Evolutionary conservation across 2,329 filamentous ascomycete genomes (phyloP).

Genomic region (Westerdykella aurantiaca): DNA sequence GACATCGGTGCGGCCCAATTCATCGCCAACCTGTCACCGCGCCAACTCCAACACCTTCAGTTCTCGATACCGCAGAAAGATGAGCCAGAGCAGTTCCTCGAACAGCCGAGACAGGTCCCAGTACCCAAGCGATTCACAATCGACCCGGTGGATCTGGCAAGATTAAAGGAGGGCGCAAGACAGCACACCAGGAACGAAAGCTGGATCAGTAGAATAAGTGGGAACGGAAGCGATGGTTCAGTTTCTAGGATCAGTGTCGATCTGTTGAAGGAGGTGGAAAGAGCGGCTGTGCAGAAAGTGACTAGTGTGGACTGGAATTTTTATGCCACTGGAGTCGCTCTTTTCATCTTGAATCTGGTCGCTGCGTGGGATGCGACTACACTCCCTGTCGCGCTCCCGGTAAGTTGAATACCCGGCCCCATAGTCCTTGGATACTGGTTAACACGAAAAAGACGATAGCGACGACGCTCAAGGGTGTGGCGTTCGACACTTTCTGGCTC

Average conservation of each 20-base stretch:
- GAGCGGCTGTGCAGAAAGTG: conserved; percentile 2
- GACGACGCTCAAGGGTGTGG: conserved; percentile 28
- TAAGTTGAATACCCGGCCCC: conserved; percentile 7
- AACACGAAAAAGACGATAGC: conserved; percentile 26
- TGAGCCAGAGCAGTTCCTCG: conserved; percentile 14
- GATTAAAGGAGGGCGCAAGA: background rate
- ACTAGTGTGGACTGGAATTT: conserved; percentile 17
- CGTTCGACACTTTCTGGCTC: conserved; percentile 45
- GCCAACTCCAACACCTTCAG: conserved; percentile 14
- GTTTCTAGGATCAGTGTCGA: conserved; percentile 2
- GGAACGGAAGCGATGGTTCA: background rate
- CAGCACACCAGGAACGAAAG: background rate
- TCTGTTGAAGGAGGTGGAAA: conserved; percentile 11
- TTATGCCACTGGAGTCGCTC: conserved; percentile 15
- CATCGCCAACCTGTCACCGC: conserved; percentile 10
- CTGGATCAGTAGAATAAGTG: background rate
- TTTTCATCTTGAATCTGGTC: conserved; percentile 21
- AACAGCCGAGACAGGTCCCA: conserved; percentile 11
- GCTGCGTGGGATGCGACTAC: conserved; percentile 20
- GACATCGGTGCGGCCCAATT: conserved; percentile 15
- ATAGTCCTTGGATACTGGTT: conserved; percentile 2
- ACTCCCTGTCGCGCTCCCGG: conserved; percentile 18
- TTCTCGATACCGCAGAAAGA: conserved; percentile 9
- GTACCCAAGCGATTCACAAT: conserved; percentile 19
- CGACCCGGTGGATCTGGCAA: conserved; percentile 8